Conservation (phyloP, 768 basidiomycete species). For the Lepiota brunneoincarnata region DNA sequence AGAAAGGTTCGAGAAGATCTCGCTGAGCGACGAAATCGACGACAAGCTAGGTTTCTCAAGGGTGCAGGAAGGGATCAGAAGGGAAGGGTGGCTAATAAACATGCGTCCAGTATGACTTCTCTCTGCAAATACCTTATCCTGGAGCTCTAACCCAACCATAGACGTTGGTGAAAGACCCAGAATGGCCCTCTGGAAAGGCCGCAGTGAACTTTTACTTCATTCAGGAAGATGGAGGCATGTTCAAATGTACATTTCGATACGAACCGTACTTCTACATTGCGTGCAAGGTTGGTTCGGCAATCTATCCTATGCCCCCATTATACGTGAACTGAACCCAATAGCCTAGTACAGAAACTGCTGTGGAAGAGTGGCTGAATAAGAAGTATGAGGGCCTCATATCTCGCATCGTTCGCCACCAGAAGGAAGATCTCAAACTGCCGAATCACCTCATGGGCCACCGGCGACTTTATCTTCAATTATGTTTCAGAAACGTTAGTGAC, state of each 20-base stretch:
- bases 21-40: slow-evolving; percentile 82
- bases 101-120: slow-evolving; percentile 86
- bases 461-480: slow-evolving; percentile 82
- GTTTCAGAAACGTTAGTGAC: slow-evolving; percentile 92
- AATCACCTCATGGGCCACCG: slow-evolving; percentile 97
- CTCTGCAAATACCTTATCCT: background rate
- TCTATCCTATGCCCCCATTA: background rate
- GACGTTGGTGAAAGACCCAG: slow-evolving; percentile 86
- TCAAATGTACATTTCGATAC: slow-evolving; percentile 89
- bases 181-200: slow-evolving; percentile 79
- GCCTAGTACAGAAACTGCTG: slow-evolving; percentile 81
- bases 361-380: slow-evolving; percentile 96
- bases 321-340: slow-evolving; percentile 24
- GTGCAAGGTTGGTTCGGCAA: slow-evolving; percentile 67
- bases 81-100: slow-evolving; percentile 94
- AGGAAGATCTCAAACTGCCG: slow-evolving; percentile 93
- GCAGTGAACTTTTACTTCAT: slow-evolving; percentile 98
- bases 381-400: slow-evolving; percentile 86
- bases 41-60: slow-evolving; percentile 88
- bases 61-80: slow-evolving; percentile 72
- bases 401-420: slow-evolving; percentile 76
- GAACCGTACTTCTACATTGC: slow-evolving; percentile 95
- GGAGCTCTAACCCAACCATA: slow-evolving; percentile 25
- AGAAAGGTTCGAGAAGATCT: slow-evolving; percentile 81
- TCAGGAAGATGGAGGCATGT: slow-evolving; percentile 94